Evolutionary conservation across 106 monocot species (phyloP).

Genomic region (Allium cepa): DNA sequence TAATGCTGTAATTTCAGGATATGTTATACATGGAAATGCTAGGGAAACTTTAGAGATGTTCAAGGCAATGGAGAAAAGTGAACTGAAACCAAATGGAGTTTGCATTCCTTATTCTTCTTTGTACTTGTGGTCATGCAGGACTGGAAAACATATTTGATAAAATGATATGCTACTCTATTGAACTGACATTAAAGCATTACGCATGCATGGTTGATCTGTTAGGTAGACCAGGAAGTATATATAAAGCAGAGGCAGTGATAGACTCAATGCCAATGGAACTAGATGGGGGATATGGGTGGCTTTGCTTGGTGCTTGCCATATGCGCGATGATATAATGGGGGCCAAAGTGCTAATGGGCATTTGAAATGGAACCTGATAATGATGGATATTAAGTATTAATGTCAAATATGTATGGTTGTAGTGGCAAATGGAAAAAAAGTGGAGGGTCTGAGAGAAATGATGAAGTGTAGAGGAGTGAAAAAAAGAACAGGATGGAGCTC

Average conservation of each 20-base stretch:
- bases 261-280: slow-evolving; percentile 19
- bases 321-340: slow-evolving; percentile 54
- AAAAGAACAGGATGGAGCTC: slow-evolving; percentile 66
- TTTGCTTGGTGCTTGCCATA: slow-evolving; percentile 61
- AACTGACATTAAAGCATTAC: slow-evolving; percentile 59
- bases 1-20: slow-evolving; percentile 80
- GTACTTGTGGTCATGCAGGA: slow-evolving; percentile 65
- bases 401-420: slow-evolving; percentile 52
- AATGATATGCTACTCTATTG: slow-evolving; percentile 30
- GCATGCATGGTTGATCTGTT: slow-evolving; percentile 80
- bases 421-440: slow-evolving; percentile 60
- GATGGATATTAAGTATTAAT: slow-evolving; percentile 73
- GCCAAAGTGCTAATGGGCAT: slow-evolving; percentile 34
- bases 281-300: slow-evolving; percentile 78
- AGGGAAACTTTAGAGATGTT: slow-evolving; percentile 53
- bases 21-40: slow-evolving; percentile 64
- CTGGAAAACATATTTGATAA: slow-evolving; percentile 40
- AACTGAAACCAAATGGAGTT: slow-evolving; percentile 39
- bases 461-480: slow-evolving; percentile 36
- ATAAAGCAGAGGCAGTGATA: slow-evolving; percentile 54
- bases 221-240: slow-evolving; percentile 52
- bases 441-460: slow-evolving; percentile 35
- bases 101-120: slow-evolving; percentile 67
- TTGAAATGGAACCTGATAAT: slow-evolving; percentile 57
- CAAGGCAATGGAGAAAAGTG: slow-evolving; percentile 30